These are phyloP conservation scores for Cercophora newfieldiana DNA, from an alignment of 495 filamentous ascomycete genomes.

Conservation along the genomic window DNA sequence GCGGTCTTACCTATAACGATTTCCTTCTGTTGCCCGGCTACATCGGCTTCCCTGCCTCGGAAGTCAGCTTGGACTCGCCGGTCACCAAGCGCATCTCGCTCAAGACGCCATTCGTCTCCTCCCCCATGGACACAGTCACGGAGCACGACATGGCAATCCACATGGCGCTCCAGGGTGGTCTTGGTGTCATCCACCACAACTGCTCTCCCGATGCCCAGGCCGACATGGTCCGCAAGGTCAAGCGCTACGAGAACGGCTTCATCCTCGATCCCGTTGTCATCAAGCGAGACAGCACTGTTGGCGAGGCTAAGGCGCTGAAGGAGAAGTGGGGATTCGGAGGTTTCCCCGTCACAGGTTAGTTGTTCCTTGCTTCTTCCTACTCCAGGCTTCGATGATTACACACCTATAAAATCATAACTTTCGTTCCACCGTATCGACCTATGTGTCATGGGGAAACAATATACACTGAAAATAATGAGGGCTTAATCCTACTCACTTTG, in stretches of 20 bases:
- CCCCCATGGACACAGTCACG: constrained; percentile 99
- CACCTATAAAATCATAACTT: constrained; percentile 84
- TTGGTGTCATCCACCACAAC: constrained; percentile 99
- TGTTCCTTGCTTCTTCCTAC: constrained; percentile 20
- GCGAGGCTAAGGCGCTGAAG: constrained; percentile 88
- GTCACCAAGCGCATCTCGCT: constrained; percentile 91
- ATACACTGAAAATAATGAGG: constrained; percentile 43
- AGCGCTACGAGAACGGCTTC: constrained; percentile 99
- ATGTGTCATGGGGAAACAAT: constrained; percentile 79
- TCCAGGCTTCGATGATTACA: constrained; percentile 65
- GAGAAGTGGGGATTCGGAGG: constrained; percentile 98
- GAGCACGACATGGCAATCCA: constrained; percentile 99
- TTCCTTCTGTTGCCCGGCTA: constrained; percentile 61
- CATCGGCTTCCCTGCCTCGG: constrained; percentile 82
- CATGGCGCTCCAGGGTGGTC: constrained; percentile 93
- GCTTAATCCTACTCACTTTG: constrained; percentile 27
- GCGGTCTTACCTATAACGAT: constrained; percentile 81
- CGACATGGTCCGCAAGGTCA: constrained; percentile 98
- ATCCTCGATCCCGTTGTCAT: constrained; percentile 96
- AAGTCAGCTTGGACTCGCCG: constrained; percentile 83
- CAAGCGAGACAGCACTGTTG: constrained; percentile 80
- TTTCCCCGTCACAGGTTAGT: constrained; percentile 97
- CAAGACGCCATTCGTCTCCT: constrained; percentile 93
- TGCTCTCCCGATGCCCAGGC: constrained; percentile 93
- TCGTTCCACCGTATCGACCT: constrained; percentile 98